phyloP scores from a whole-genome alignment of 345 rosid genomes.

The Pistacia vera region DNA sequence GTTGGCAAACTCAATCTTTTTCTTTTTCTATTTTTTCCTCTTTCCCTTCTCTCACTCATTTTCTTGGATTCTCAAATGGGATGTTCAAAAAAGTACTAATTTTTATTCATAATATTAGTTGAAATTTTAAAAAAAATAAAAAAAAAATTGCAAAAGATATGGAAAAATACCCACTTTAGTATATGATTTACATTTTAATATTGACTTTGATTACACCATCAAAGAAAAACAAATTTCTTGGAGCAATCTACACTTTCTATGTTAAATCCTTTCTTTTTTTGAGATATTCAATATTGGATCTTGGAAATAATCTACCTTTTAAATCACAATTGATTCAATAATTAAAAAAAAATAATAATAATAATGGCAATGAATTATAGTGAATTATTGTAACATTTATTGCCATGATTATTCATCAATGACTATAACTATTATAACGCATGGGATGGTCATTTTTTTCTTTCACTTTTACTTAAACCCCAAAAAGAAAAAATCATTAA shows the following conservation, averaged over 20 bases:
- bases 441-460: too few species aligned
- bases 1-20: neutral
- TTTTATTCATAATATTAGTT: too few species aligned
- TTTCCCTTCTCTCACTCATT: neutral
- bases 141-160: too few species aligned
- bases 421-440: neutral
- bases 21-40: neutral
- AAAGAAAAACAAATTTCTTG: constrained; percentile 6
- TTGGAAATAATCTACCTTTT: neutral
- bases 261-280: neutral
- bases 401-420: neutral
- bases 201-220: neutral
- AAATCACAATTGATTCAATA: neutral
- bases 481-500: too few species aligned
- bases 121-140: too few species aligned
- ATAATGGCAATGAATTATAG: neutral
- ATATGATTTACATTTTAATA: neutral
- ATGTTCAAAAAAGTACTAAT: neutral
- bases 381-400: neutral
- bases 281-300: neutral
- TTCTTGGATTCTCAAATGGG: neutral
- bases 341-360: neutral
- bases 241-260: neutral
- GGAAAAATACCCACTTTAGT: too few species aligned
- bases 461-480: too few species aligned